These are phyloP conservation scores for Kodamaea kakaduensis DNA, from an alignment of 805 yeast species.

Conservation along the genomic window DNA sequence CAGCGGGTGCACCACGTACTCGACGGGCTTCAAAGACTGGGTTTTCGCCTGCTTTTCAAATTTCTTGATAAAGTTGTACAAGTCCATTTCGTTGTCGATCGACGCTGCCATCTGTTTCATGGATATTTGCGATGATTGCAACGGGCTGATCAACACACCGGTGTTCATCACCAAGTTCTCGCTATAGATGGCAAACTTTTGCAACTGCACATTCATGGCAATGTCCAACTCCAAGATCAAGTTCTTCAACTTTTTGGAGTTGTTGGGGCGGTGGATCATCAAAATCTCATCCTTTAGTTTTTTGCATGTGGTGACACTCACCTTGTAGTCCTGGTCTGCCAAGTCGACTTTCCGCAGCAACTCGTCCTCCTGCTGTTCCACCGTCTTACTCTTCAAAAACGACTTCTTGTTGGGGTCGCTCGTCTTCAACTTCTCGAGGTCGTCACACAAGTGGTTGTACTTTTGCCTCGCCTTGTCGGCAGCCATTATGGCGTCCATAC, in stretches of 20 bases:
- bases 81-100: slow-evolving; percentile 78
- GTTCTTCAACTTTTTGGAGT: slow-evolving; percentile 66
- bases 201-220: slow-evolving; percentile 83
- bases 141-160: slow-evolving; percentile 79
- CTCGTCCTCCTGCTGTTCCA: slow-evolving; percentile 89
- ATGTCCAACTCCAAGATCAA: slow-evolving; percentile 83
- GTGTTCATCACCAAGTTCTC: slow-evolving; percentile 80
- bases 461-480: slow-evolving; percentile 83
- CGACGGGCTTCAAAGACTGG: slow-evolving; percentile 55
- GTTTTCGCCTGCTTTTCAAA: slow-evolving; percentile 31
- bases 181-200: slow-evolving; percentile 81
- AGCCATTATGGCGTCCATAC: slow-evolving; percentile 69
- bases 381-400: slow-evolving; percentile 72
- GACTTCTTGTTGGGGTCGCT: slow-evolving; percentile 84
- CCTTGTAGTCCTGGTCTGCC: slow-evolving; percentile 85
- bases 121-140: slow-evolving; percentile 57
- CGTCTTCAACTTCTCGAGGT: slow-evolving; percentile 74
- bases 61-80: slow-evolving; percentile 63
- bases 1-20: slow-evolving; percentile 67
- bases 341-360: slow-evolving; percentile 70
- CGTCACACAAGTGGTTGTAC: slow-evolving; percentile 78
- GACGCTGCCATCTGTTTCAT: slow-evolving; percentile 74
- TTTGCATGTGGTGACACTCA: slow-evolving; percentile 68
- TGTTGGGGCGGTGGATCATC: slow-evolving; percentile 71
- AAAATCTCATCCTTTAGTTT: slow-evolving; percentile 70